Conservation (phyloP, 139 green algal species). For the Coccomyxa sp. region DNA sequence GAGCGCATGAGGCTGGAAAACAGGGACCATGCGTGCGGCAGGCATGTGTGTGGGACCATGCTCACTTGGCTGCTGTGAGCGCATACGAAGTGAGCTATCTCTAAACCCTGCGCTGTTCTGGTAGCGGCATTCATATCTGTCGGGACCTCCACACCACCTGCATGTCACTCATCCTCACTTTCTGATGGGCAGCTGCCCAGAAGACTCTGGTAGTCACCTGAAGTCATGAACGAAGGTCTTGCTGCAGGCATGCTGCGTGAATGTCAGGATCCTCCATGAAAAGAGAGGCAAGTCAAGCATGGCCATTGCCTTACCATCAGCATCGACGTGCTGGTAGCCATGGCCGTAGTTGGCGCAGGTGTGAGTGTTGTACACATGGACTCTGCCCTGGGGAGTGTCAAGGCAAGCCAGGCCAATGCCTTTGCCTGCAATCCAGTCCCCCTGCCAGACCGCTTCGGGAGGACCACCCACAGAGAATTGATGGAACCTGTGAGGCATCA, state of each 20-base stretch:
- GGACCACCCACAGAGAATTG: slow-evolving; percentile 8
- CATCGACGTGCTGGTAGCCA: background rate
- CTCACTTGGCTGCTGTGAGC: background rate
- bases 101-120: background rate
- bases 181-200: background rate
- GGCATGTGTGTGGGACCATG: background rate
- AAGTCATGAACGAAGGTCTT: background rate
- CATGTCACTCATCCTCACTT: background rate
- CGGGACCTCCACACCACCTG: background rate
- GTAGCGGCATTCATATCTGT: background rate
- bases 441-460: background rate
- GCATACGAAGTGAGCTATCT: background rate
- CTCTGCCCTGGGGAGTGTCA: slow-evolving; percentile 4
- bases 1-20: background rate
- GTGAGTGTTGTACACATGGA: slow-evolving; percentile 19
- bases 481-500: slow-evolving; percentile 3
- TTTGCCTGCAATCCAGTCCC: slow-evolving; percentile 23
- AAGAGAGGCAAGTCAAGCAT: background rate
- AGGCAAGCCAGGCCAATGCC: slow-evolving; percentile 8
- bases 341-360: slow-evolving; percentile 17
- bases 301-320: background rate
- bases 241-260: background rate
- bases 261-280: background rate
- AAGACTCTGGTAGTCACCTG: background rate
- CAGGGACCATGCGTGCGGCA: background rate